Evolutionary conservation across 805 yeast species (phyloP).

Genomic region (Lachancea fermentati): DNA sequence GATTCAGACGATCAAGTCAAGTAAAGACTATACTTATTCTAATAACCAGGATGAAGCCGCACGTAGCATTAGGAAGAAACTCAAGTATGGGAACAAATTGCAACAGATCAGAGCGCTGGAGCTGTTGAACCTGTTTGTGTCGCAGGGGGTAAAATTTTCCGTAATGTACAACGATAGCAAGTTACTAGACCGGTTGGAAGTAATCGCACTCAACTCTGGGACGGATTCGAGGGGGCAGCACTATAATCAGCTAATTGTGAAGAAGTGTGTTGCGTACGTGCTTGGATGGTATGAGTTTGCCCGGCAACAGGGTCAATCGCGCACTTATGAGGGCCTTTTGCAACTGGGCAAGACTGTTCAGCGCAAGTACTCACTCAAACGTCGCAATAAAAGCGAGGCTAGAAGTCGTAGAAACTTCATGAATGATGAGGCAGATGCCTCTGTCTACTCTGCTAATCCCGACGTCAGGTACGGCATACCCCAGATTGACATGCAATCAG

Average conservation of each 20-base stretch:
- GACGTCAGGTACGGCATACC: slow-evolving; percentile 50
- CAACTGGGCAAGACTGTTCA: slow-evolving; percentile 13
- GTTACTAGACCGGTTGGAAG: slow-evolving; percentile 55
- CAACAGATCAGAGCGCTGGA: slow-evolving; percentile 68
- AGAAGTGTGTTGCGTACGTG: slow-evolving; percentile 41
- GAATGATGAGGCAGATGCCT: slow-evolving; percentile 47
- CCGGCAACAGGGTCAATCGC: slow-evolving; percentile 30
- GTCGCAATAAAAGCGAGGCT: not conserved
- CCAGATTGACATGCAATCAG: slow-evolving; percentile 59
- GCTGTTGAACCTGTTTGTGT: slow-evolving; percentile 51
- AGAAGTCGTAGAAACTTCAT: slow-evolving; percentile 33
- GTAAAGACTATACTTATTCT: slow-evolving; percentile 26
- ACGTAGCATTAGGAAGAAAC: slow-evolving; percentile 77
- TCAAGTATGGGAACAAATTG: slow-evolving; percentile 71
- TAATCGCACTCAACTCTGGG: slow-evolving; percentile 17
- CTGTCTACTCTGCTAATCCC: slow-evolving; percentile 25
- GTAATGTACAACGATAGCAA: slow-evolving; percentile 61
- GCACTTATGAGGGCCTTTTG: slow-evolving; percentile 20
- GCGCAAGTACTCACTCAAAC: slow-evolving; percentile 7
- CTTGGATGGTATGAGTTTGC: slow-evolving; percentile 63
- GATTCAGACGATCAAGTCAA: slow-evolving; percentile 35
- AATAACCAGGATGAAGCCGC: slow-evolving; percentile 68
- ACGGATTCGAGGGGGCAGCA: slow-evolving; percentile 31
- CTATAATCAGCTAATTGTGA: slow-evolving; percentile 40
- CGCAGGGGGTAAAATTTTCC: slow-evolving; percentile 32